A percentile compares a stretch with the other conserved stretches of the same genome.
phyloP scores from a whole-genome alignment of 2,329 filamentous ascomycete species.

The Verticillium nonalfalfae region DNA sequence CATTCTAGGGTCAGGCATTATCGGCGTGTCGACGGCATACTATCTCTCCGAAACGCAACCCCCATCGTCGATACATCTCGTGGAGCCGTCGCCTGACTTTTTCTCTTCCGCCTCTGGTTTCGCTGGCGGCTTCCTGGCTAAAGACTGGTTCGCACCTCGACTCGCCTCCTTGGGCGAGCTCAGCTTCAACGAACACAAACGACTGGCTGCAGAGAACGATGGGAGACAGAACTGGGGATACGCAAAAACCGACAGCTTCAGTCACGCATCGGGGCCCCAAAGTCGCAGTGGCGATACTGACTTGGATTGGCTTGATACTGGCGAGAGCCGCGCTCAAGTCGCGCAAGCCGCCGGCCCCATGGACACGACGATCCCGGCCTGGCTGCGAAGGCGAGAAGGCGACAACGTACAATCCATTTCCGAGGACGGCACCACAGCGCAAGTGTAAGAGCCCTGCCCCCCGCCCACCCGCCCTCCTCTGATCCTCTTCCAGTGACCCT shows the following conservation, averaged over 20 bases:
- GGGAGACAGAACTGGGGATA: slow-evolving; percentile 50
- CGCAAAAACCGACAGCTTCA: slow-evolving; percentile 50
- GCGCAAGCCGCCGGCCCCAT: slow-evolving; percentile 28
- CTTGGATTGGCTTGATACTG: slow-evolving; percentile 61
- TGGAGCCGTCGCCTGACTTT: slow-evolving; percentile 44
- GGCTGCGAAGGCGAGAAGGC: slow-evolving; percentile 50
- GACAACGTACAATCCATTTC: slow-evolving; percentile 57
- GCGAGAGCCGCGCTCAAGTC: slow-evolving; percentile 53
- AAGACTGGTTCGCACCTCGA: slow-evolving; percentile 62
- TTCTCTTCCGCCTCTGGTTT: slow-evolving; percentile 70
- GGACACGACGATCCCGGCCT: slow-evolving; percentile 37
- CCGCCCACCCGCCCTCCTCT: neutral
- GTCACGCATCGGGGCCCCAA: slow-evolving; percentile 29
- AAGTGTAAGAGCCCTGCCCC: slow-evolving; percentile 49
- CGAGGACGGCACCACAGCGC: slow-evolving; percentile 52
- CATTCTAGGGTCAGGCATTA: slow-evolving; percentile 65
- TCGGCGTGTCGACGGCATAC: slow-evolving; percentile 65
- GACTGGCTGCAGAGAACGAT: slow-evolving; percentile 52
- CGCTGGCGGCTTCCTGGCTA: slow-evolving; percentile 67
- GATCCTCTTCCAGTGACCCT: slow-evolving; percentile 51
- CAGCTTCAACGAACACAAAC: slow-evolving; percentile 62
- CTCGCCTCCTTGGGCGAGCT: slow-evolving; percentile 55
- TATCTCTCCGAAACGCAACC: slow-evolving; percentile 53
- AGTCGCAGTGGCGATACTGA: slow-evolving; percentile 33
- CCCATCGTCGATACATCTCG: slow-evolving; percentile 35